Base-by-base conservation (phyloP, 306 rosid genomes). In the Glycine soja region DNA sequence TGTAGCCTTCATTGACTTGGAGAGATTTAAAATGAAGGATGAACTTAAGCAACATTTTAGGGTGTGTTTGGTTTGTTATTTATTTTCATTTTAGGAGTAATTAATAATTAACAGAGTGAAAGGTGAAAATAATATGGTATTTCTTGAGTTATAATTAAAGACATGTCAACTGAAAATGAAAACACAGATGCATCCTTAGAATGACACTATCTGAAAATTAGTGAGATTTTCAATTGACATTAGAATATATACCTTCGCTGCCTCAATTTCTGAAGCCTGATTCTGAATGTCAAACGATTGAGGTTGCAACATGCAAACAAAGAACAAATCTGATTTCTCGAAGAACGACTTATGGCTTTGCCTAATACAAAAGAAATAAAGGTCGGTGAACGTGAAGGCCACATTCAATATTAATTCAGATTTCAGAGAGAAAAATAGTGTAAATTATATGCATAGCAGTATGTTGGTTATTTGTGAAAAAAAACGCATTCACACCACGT, bases 271-370 rank as follows among this genome's bases (percentile, higher is more conserved):
- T 57, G 82, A 71, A 34, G 59, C 34, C 84, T 95, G 95, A 43
- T 15, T 62, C 61, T 86, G 76, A 57, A 95, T 89, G 84, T 84
- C 90, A 42, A 63, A 88, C 70, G 95, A 88, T 10, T 19, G 81
- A n/a, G 97, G 97, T 77, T 70, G 85, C 81, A 95, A 76, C 93
- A 93, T 75, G 85, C 94, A 93, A 62, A 95, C 88, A 14, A 93
- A 88, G 74, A 93, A 85, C 80, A 95, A 52, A 79, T 91, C 95
- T 10, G 98, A 91, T 76, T 92, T 94, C 48, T 11, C 80, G 67
- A 87, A 95, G 89, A 85, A 91, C 14, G 97, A 81, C 72, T 78
- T 63, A 58, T 94, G 98, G 86, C 97, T 91, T 85, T 94, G 89
- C 93, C 98, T 94, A 91, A 77, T 76, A 75, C 61, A 74, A 80